Evolutionary conservation across 2,329 filamentous ascomycete genomes (phyloP).

Genomic region (Xylaria multiplex): DNA sequence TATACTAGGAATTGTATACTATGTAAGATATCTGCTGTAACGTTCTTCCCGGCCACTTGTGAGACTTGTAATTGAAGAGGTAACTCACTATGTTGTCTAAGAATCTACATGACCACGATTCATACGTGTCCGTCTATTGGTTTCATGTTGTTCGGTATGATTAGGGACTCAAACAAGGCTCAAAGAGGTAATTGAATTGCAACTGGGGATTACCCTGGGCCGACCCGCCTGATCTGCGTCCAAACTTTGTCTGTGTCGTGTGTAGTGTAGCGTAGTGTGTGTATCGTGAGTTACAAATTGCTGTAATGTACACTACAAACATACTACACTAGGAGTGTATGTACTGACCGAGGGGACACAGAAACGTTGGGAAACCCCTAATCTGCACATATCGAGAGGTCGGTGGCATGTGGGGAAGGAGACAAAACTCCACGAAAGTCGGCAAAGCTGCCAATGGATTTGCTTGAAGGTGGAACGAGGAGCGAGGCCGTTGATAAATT

Average conservation of each 20-base stretch:
- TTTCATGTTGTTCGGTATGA: conserved; percentile 19
- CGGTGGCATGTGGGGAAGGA: conserved; percentile 19
- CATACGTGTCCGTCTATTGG: conserved; percentile 13
- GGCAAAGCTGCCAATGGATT: conserved; percentile 4
- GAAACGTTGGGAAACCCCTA: conserved; percentile 34
- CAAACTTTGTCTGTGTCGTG: conserved; percentile 19
- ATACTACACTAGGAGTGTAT: too few species aligned
- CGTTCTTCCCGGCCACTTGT: background rate
- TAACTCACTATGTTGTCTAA: background rate
- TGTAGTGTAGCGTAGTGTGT: background rate
- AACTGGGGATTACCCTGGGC: conserved; percentile 22
- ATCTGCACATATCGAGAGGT: conserved; percentile 13
- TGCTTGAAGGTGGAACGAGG: conserved; percentile 16
- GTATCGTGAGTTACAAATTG: conserved; percentile 5
- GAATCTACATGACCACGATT: conserved; percentile 4
- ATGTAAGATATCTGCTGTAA: background rate
- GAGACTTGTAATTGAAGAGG: conserved; percentile 8
- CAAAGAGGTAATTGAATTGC: conserved; percentile 6
- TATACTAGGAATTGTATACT: too few species aligned
- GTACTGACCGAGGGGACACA: conserved; percentile 15
- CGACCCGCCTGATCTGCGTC: conserved; percentile 24
- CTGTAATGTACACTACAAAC: background rate
- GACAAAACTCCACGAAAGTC: background rate
- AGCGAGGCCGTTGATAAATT: conserved; percentile 12
- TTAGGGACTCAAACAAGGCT: background rate